Conservation (phyloP, 1,284 basidiomycete genomes). For the Moniliella sp. region DNA sequence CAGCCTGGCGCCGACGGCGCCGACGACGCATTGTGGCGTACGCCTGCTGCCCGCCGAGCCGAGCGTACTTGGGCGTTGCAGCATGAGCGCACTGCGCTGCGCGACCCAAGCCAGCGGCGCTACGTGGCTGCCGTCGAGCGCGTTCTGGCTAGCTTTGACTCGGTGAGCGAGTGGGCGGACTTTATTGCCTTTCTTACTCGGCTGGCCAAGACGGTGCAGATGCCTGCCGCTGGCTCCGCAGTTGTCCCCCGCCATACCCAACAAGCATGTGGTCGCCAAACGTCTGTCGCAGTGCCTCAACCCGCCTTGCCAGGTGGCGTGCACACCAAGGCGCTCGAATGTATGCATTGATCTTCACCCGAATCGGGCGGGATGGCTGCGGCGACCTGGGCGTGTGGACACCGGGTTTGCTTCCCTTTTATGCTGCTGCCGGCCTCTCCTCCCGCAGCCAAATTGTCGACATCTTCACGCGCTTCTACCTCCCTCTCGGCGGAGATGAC, state of each 20-base stretch:
- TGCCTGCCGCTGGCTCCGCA: background rate
- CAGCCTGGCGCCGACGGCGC: no score
- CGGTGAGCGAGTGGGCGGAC: slow-evolving; percentile 96
- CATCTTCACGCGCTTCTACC: slow-evolving; percentile 39
- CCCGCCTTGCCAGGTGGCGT: slow-evolving; percentile 89
- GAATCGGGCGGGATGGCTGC: slow-evolving; percentile 70
- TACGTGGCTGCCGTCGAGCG: slow-evolving; percentile 75
- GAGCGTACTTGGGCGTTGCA: slow-evolving; percentile 26
- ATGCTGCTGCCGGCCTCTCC: slow-evolving; percentile 85
- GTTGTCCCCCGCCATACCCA: slow-evolving; percentile 55
- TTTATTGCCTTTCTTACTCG: slow-evolving; percentile 92
- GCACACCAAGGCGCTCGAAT: slow-evolving; percentile 83
- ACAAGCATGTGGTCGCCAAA: slow-evolving; percentile 81
- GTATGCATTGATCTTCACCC: slow-evolving; percentile 68
- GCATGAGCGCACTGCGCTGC: slow-evolving; percentile 13
- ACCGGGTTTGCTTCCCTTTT: slow-evolving; percentile 88
- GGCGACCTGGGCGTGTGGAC: slow-evolving; percentile 83
- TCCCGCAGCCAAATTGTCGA: slow-evolving; percentile 17
- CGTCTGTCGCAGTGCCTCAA: slow-evolving; percentile 87
- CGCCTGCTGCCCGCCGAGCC: slow-evolving; percentile 20
- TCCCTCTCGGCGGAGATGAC: slow-evolving; percentile 58
- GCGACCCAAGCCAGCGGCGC: slow-evolving; percentile 85
- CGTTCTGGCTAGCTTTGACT: slow-evolving; percentile 76
- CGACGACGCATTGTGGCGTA: slow-evolving; percentile 12
- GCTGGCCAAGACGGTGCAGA: slow-evolving; percentile 62